Base-by-base conservation (phyloP, 1,284 basidiomycete species). In the Cryptococcus wingfieldii region DNA sequence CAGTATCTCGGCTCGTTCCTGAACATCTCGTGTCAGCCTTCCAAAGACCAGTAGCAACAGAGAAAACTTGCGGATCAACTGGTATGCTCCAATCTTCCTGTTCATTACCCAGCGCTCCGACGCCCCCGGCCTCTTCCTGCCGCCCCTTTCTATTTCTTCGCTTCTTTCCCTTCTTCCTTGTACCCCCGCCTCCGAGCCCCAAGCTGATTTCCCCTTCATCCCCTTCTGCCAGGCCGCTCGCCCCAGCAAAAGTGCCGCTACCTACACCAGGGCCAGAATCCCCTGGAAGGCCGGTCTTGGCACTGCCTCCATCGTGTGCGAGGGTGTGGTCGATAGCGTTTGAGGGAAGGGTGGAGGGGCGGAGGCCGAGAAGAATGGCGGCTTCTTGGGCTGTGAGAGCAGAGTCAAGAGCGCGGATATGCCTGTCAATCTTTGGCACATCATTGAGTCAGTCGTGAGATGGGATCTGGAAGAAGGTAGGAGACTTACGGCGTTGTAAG, bases 1-100 rank as follows among this genome's bases (percentile, higher is more conserved):
- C 80, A 81, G 64, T 80, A 81, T 27, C 69, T 72, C 34, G 79
- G 80, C 63, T 81, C 80, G 60, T 78, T 79, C 1, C 77, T 78
- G 49, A 65, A 65, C 9, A 31, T 39, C 25, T 38, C 31, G 31
- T 46, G 6, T 18, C 14, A 56, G 51, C 45, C 38, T 14, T 19
- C 39, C 13, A 46, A 10, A 43, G 18, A 10, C 28, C 27, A 23
- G 18, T n/a, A 4, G 19, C 37, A 48, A 28, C 25, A 2, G 31
- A 25, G 42, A 58, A 54, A 8, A 67, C 69, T 58, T 51, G 70
- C 69, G 71, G 68, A 55, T 71, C 68, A 9, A 64, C 61, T 41
- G 59, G 55, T 13, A 60, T 60, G 41, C 39, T 54, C 39, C 47
- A 50, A 61, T 42, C 42, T 52, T 53, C 53, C 38, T 51, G 47